Evolutionary conservation across 73 alveolate species (phyloP).

Genomic region (Paramecium sexaurelia): DNA sequence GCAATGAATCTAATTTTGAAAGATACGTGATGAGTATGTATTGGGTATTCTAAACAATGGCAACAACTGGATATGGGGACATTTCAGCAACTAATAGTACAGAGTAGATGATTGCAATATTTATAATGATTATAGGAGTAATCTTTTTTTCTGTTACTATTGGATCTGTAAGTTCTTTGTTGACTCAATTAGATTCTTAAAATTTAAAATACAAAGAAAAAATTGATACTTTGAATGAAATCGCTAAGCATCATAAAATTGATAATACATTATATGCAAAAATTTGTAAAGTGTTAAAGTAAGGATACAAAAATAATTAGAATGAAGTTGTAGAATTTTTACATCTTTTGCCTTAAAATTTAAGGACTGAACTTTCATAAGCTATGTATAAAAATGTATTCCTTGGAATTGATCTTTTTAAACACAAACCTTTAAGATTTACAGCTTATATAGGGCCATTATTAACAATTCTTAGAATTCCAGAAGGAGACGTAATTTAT

Average conservation of each 20-base stretch:
- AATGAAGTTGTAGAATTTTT: not conserved
- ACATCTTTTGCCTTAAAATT: not conserved
- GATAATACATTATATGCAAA: not conserved
- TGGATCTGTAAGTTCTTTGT: not conserved
- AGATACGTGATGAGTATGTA: not conserved
- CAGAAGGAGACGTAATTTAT: constrained; percentile 32
- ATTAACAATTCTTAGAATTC: not conserved
- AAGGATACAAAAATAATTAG: not conserved
- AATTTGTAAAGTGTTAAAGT: not conserved
- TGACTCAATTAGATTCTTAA: not conserved
- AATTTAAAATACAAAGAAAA: not conserved
- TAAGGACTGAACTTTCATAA: not conserved
- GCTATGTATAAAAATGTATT: constrained; percentile 35
- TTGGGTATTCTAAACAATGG: not conserved
- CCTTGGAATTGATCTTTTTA: not conserved
- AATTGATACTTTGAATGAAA: not conserved
- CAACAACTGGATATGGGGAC: not conserved
- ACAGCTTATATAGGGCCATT: constrained; percentile 36
- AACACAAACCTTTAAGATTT: constrained; percentile 26
- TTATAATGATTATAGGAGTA: not conserved
- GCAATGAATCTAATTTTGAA: not conserved
- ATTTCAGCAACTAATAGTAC: not conserved
- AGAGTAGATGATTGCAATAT: not conserved
- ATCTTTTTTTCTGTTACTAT: not conserved
- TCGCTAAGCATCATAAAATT: not conserved